phyloP scores from a whole-genome alignment of 257 asterid genomes.

The Jacaranda copaia region DNA sequence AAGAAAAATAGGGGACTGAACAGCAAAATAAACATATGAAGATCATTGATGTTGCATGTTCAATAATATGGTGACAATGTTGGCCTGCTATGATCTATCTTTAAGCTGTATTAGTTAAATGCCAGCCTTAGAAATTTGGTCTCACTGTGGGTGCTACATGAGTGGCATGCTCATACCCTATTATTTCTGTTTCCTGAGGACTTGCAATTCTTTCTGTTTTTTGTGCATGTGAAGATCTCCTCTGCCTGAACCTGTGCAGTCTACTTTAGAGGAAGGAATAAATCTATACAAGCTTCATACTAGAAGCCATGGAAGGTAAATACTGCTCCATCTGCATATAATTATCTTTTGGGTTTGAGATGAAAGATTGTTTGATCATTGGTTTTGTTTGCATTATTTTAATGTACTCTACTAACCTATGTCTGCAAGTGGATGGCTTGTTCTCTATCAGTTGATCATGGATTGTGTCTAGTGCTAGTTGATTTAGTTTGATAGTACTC shows the following conservation, averaged over 20 bases:
- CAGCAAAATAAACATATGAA: neutral
- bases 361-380: conserved; percentile 11
- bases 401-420: neutral
- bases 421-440: conserved; percentile 13
- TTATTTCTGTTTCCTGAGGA: conserved; percentile 27
- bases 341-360: conserved; percentile 19
- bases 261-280: conserved; percentile 86
- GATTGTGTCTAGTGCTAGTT: conserved; percentile 8
- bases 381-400: conserved; percentile 1
- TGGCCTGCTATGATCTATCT: conserved; percentile 2
- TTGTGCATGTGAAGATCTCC: conserved; percentile 69
- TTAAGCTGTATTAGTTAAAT: conserved; percentile 1
- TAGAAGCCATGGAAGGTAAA: conserved; percentile 72
- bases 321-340: conserved; percentile 16
- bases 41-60: neutral
- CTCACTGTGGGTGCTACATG: too few species aligned
- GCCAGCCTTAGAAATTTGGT: neutral
- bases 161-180: too few species aligned
- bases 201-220: conserved; percentile 39
- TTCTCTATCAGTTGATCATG: conserved; percentile 23
- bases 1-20: neutral
- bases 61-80: neutral
- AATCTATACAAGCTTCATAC: conserved; percentile 75
- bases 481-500: conserved; percentile 23
- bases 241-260: conserved; percentile 71